Base-by-base conservation (phyloP, 768 basidiomycete genomes). In the Tylopilus intermedius region DNA sequence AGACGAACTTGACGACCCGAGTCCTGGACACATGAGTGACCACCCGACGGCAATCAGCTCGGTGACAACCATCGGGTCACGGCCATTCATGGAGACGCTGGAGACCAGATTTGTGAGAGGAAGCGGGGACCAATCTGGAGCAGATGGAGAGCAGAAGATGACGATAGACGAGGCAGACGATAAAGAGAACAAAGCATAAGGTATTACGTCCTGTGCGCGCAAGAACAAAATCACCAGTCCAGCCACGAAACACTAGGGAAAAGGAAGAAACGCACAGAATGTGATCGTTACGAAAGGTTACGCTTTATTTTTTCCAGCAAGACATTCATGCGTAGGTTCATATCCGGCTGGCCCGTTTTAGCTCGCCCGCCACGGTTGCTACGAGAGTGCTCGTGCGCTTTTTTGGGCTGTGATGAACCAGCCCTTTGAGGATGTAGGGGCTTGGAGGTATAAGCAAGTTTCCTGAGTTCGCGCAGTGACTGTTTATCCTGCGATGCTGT, bases 291-390 rank as follows among this genome's bases (percentile, higher is more conserved):
- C 49, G 71, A 63, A 37, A 71, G 66, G 61, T 84, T 78, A 45
- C 78, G 79, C 67, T 89, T 87, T 58, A 95, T 93, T 70, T 86
- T 85, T 67, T 91, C 89, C 53, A 95, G 77, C 77, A 95, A 77
- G 27, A 80, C 84, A 56, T 83, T 81, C 90, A 95, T 94, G 46
- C 91, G 83, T 45, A 88, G 70, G 62, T 86, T 88, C 92, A 95
- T 94, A 64, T 81, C 76, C n/a, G 82, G 82, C 60, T 83, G 81
- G 4, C 79, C 72, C 27, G 67, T 59, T 11, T 65, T 67, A 58
- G 54, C 63, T 60, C 39, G 75, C 72, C 58, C 65, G 69, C 52
- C 47, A 30, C 54, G 48, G 52, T 54, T 62, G 45, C 50, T 49
- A 61, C 49, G 60, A 52, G 42, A 30, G 54, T 53, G 50, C 33